Percentiles rank a stretch among this genome's conserved stretches.
Conservation (phyloP, 1,284 basidiomycete species). For the Heliocybe sulcata region DNA sequence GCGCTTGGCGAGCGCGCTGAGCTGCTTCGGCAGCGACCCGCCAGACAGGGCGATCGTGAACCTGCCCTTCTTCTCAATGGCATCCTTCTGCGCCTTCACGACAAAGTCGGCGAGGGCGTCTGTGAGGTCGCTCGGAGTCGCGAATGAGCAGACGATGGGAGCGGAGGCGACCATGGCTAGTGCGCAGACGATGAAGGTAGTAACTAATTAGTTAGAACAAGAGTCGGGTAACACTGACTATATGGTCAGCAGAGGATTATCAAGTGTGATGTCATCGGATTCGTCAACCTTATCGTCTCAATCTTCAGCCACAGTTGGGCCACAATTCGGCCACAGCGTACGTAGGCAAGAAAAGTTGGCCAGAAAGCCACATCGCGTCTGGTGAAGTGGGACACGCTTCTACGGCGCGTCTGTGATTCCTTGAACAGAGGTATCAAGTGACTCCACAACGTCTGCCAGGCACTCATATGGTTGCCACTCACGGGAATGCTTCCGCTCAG, state of each 20-base stretch:
- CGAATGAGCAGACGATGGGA: constrained; percentile 78
- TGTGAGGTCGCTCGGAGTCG: constrained; percentile 46
- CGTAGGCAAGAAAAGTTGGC: too few relatives aligned
- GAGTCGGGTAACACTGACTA: too few relatives aligned
- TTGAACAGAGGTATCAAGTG: too few relatives aligned
- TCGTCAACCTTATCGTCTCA: neutral
- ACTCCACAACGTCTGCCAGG: neutral
- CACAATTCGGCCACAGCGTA: neutral
- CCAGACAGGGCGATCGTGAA: constrained; percentile 95
- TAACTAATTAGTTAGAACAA: too few relatives aligned
- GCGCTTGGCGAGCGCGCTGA: constrained; percentile 68
- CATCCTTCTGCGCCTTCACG: constrained; percentile 83
- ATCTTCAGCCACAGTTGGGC: neutral
- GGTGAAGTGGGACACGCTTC: too few relatives aligned
- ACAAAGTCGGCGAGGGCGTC: constrained; percentile 77
- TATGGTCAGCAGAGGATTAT: neutral
- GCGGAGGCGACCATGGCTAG: constrained; percentile 14
- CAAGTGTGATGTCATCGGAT: neutral
- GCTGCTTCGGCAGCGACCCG: constrained; percentile 85
- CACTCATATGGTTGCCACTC: neutral
- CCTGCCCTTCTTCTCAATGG: constrained; percentile 80
- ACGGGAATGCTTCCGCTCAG: neutral
- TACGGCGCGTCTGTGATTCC: too few relatives aligned
- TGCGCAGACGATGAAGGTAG: neutral
- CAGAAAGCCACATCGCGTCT: too few relatives aligned